Conservation (phyloP, 345 rosid species). For the Hibiscus syriacus region DNA sequence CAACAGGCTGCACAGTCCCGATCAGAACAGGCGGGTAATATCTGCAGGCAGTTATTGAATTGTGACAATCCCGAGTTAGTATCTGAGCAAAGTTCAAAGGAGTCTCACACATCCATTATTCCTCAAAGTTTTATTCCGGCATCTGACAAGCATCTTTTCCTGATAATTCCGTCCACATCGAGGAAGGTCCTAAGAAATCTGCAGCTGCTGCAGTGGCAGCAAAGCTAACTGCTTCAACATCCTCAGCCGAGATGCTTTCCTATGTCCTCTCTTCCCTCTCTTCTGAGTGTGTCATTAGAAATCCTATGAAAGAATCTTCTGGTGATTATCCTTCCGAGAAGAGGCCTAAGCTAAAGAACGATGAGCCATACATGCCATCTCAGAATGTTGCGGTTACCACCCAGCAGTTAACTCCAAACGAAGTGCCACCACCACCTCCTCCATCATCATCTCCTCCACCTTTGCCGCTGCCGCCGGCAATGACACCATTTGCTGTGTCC, state of each 20-base stretch:
- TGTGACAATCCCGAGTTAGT: constrained; percentile 29
- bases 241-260: constrained; percentile 89
- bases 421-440: constrained; percentile 38
- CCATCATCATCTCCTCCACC: constrained; percentile 50
- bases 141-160: constrained; percentile 26
- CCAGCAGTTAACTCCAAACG: constrained; percentile 30
- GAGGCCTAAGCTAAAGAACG: constrained; percentile 62
- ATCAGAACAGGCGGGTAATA: constrained; percentile 41
- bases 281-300: constrained; percentile 66
- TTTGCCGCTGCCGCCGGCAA: constrained; percentile 41
- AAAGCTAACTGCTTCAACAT: constrained; percentile 81
- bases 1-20: constrained; percentile 50
- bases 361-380: constrained; percentile 40
- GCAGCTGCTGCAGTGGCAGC: constrained; percentile 88
- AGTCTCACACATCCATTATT: constrained; percentile 25
- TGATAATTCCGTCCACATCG: constrained; percentile 20
- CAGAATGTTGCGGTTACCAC: constrained; percentile 21
- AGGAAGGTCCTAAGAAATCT: constrained; percentile 58
- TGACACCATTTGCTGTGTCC: constrained; percentile 45
- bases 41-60: constrained; percentile 43
- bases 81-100: constrained; percentile 42
- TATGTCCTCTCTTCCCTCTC: constrained; percentile 83
- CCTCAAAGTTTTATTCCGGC: constrained; percentile 39
- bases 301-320: constrained; percentile 40
- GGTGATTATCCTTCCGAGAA: constrained; percentile 50